phyloP scores from a whole-genome alignment of 768 basidiomycete genomes.

The Paxillus rubicundulus region DNA sequence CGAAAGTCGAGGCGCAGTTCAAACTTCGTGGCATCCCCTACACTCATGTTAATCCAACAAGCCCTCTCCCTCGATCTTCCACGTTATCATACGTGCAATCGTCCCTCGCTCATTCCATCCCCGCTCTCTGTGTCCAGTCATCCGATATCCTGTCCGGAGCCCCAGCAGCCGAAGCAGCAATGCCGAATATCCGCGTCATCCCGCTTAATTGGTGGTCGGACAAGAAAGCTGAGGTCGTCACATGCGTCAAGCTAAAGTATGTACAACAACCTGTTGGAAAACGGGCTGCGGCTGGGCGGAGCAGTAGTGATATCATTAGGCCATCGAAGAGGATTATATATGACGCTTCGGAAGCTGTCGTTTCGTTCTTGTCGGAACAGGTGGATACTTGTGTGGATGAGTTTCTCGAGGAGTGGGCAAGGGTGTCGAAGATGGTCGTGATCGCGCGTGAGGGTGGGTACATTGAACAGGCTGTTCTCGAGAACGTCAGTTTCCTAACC shows the following conservation, averaged over 20 bases:
- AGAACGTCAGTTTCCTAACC: background rate
- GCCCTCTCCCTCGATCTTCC: constrained; percentile 37
- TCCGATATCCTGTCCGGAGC: constrained; percentile 78
- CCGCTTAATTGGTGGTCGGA: constrained; percentile 92
- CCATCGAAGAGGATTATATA: constrained; percentile 88
- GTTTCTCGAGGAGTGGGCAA: constrained; percentile 90
- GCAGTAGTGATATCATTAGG: constrained; percentile 57
- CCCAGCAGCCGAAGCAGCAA: constrained; percentile 86
- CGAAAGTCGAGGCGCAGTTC: constrained; percentile 84
- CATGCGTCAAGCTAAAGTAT: constrained; percentile 87
- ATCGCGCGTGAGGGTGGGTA: constrained; percentile 83
- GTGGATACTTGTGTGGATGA: constrained; percentile 87
- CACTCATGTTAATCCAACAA: constrained; percentile 65
- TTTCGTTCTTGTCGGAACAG: constrained; percentile 84
- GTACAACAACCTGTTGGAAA: constrained; percentile 84
- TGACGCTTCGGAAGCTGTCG: constrained; percentile 83
- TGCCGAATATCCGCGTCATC: constrained; percentile 88
- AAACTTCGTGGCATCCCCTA: constrained; percentile 79
- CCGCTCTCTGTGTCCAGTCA: constrained; percentile 80
- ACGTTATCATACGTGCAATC: constrained; percentile 63
- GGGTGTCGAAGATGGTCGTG: constrained; percentile 90
- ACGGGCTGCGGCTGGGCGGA: constrained; percentile 51
- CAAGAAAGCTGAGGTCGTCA: constrained; percentile 76
- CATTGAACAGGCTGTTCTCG: background rate
- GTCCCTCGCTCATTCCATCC: constrained; percentile 72